Conservation (phyloP, 2,329 filamentous ascomycete genomes). For the Fusarium verrucosum region DNA sequence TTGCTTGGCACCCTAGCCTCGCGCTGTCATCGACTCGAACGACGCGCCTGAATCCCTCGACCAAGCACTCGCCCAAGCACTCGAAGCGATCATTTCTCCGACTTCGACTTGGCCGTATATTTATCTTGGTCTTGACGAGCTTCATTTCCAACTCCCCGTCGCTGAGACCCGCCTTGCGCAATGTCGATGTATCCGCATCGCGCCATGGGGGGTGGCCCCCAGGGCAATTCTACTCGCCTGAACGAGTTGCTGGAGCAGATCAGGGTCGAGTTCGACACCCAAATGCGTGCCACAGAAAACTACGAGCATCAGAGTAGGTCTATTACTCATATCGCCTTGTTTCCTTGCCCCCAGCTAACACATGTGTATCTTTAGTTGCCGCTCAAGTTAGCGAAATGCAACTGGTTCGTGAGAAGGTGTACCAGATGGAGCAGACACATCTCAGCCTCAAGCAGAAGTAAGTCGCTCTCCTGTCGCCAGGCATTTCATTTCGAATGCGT, state of each 20-base stretch:
- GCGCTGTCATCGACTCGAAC: conserved; percentile 17
- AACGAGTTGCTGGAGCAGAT: conserved; percentile 93
- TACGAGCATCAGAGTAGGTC: conserved; percentile 94
- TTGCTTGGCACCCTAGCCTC: conserved; percentile 32
- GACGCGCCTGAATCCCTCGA: conserved; percentile 33
- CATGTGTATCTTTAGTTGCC: conserved; percentile 68
- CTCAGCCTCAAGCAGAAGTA: conserved; percentile 92
- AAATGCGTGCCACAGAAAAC: conserved; percentile 81
- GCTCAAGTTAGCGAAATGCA: conserved; percentile 95
- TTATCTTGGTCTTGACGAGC: conserved; percentile 20
- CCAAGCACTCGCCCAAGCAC: conserved; percentile 19
- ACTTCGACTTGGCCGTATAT: conserved; percentile 2
- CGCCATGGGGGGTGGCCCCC: conserved; percentile 78
- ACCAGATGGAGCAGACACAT: conserved; percentile 89
- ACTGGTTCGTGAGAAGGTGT: conserved; percentile 91
- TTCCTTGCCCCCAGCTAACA: conserved; percentile 35
- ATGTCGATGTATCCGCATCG: conserved; percentile 93
- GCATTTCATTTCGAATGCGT: neutral
- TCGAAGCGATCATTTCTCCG: conserved; percentile 8
- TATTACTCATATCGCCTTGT: conserved; percentile 20
- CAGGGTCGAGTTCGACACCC: conserved; percentile 88
- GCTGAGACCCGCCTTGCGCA: conserved; percentile 37
- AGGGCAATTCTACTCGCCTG: conserved; percentile 69
- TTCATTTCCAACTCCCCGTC: conserved; percentile 21
- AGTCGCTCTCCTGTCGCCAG: conserved; percentile 46